Evolutionary conservation across 345 rosid genomes (phyloP), one percentile per base, ranked within the genome.

Genomic region (Hibiscus syriacus): DNA sequence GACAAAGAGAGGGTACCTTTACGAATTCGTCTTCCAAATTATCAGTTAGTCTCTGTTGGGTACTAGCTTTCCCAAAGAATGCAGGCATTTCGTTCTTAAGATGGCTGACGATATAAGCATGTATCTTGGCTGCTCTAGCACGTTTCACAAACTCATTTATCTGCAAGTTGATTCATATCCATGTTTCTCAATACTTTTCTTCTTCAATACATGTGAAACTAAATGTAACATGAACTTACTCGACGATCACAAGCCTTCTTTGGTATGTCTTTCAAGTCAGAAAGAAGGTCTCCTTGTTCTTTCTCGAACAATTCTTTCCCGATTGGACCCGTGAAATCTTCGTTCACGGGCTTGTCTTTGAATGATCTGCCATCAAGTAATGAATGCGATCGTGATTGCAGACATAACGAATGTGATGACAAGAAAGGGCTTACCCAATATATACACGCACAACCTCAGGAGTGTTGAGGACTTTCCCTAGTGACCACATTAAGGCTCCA

Each of bases 401-500:
- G 23, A 10, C 29, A 22, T 53, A 53, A 53, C 6, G 16, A 10
- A 53, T 23, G 16, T 36, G 38, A 43, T 43, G 34, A 0, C 0
- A 43, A n/a, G 34, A 39, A 4, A 39, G n/a, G 59, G 64, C 82
- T 67, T 81, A 94, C 99, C 99, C 96, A 56, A 91, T 89, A 80
- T 94, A 91, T 70, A 94, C 97, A 64, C 97, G 97, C 77, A 46
- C 67, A 74, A 91, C 99, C 81, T 91, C 99, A 41, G 97, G 97
- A 69, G 96, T 91, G 70, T 89, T 91, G 13, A 94, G 78, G 74
- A 94, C 99, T 82, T 91, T 94, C 66, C 99, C 96, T 26, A 94
- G 96, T 32, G 99, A 94, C 98, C 98, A 94, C 96, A 94, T 91
- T 60, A 94, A 77, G 60, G 96, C 97, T 77, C 99, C 99, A 79